Conservation (phyloP, 371 early-diverging fungal genomes). For the Mucor racemosus region DNA sequence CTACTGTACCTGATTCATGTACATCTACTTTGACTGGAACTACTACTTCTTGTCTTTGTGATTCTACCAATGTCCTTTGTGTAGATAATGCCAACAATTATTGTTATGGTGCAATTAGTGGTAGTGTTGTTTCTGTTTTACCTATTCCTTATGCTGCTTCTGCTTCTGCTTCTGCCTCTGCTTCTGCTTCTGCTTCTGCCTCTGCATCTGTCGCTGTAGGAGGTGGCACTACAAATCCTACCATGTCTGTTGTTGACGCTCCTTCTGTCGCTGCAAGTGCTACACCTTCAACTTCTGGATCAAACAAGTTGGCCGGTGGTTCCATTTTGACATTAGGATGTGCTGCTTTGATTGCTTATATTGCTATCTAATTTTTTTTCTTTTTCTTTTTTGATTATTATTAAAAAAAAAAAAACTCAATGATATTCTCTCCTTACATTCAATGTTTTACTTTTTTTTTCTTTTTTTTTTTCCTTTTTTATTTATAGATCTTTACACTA, state of each 20-base stretch:
- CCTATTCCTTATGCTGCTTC: constrained; percentile 30
- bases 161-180: constrained; percentile 3
- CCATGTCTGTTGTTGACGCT: constrained; percentile 19
- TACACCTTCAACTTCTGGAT: constrained; percentile 15
- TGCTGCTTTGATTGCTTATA: constrained; percentile 19
- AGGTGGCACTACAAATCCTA: neutral
- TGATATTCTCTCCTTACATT: neutral
- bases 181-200: constrained; percentile 12
- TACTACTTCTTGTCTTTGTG: constrained; percentile 43
- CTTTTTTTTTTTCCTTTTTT: neutral
- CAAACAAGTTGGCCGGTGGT: neutral
- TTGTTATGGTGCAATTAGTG: constrained; percentile 37
- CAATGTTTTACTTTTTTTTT: neutral
- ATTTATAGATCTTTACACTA: neutral
- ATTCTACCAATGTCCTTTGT: constrained; percentile 39
- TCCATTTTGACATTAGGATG: constrained; percentile 9
- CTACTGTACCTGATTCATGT: constrained; percentile 40
- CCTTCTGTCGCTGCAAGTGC: constrained; percentile 9
- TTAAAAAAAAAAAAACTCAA: neutral
- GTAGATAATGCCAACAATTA: constrained; percentile 47
- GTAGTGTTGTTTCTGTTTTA: constrained; percentile 14
- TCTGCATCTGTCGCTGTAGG: constrained; percentile 3
- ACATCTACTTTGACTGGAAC: constrained; percentile 26
- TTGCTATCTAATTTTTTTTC: constrained; percentile 11
- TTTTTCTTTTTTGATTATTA: neutral